A percentile compares a stretch with the other conserved stretches of the same genome.
These are phyloP conservation scores for Plectosphaerella cucumerina DNA, from an alignment of 2,329 filamentous ascomycete species.

Conservation along the genomic window DNA sequence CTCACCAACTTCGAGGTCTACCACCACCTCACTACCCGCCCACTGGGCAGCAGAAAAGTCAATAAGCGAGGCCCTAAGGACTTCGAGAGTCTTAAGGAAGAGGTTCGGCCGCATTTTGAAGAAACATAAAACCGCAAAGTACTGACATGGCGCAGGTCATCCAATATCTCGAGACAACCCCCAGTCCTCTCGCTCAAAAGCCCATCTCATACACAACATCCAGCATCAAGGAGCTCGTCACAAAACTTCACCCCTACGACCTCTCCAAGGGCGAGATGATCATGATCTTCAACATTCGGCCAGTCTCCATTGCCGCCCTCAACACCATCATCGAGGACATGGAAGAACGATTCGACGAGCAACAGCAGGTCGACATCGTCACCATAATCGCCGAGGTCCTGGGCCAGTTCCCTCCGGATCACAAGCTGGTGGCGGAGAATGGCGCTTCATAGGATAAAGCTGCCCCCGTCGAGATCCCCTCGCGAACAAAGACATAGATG, in stretches of 20 bases:
- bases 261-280: conserved; percentile 65
- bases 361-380: conserved; percentile 56
- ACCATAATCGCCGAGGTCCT: conserved; percentile 53
- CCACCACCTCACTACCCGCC: conserved; percentile 56
- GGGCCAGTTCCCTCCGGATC: conserved; percentile 41
- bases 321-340: conserved; percentile 65
- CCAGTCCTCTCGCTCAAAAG: conserved; percentile 51
- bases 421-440: conserved; percentile 30
- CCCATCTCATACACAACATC: conserved; percentile 48
- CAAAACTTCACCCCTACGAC: conserved; percentile 50
- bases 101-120: conserved; percentile 41
- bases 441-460: conserved; percentile 15
- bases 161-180: conserved; percentile 53
- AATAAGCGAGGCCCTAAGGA: conserved; percentile 41
- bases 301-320: conserved; percentile 50
- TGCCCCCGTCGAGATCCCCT: too few species aligned
- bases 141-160: conserved; percentile 42
- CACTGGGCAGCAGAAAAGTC: conserved; percentile 35
- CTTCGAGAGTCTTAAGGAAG: conserved; percentile 57
- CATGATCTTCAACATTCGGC: conserved; percentile 65
- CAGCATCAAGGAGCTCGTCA: conserved; percentile 49
- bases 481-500: neutral
- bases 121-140: neutral
- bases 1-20: conserved; percentile 73
- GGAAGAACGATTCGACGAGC: conserved; percentile 53